phyloP scores from a whole-genome alignment of 805 yeast species.

The Schwanniomyces vanrijiae region DNA sequence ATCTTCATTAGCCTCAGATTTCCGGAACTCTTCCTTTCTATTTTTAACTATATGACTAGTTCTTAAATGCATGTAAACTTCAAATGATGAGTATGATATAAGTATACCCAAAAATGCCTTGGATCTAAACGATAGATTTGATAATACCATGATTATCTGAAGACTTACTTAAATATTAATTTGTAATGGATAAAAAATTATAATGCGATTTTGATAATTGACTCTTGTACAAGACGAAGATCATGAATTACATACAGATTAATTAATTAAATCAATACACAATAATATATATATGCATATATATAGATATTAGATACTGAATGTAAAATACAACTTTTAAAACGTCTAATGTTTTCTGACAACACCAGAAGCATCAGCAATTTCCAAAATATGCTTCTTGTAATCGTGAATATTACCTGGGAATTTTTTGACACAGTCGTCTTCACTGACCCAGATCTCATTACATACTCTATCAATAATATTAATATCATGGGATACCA shows the following conservation, averaged over 20 bases:
- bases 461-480: slow-evolving; percentile 87
- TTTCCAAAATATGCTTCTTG: slow-evolving; percentile 78
- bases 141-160: background rate
- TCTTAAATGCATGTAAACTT: slow-evolving; percentile 56
- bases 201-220: background rate
- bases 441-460: slow-evolving; percentile 95
- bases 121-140: slow-evolving; percentile 24
- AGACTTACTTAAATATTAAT: background rate
- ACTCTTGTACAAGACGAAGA: background rate
- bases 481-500: slow-evolving; percentile 97
- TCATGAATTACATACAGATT: background rate
- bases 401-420: slow-evolving; percentile 84
- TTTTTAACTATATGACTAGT: slow-evolving; percentile 54
- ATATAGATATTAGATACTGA: background rate
- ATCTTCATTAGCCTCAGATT: slow-evolving; percentile 4
- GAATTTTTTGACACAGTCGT: slow-evolving; percentile 75
- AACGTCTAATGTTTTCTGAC: slow-evolving; percentile 69
- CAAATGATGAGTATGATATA: slow-evolving; percentile 62
- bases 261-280: background rate
- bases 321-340: background rate
- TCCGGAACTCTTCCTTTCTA: slow-evolving; percentile 31
- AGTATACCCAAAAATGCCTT: slow-evolving; percentile 45
- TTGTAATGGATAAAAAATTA: slow-evolving; percentile 1
- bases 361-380: slow-evolving; percentile 84
- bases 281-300: background rate